A percentile compares a stretch with the other conserved stretches of the same genome.
phyloP scores from a whole-genome alignment of 495 filamentous ascomycete species.

The Barbatosphaeria neglecta region DNA sequence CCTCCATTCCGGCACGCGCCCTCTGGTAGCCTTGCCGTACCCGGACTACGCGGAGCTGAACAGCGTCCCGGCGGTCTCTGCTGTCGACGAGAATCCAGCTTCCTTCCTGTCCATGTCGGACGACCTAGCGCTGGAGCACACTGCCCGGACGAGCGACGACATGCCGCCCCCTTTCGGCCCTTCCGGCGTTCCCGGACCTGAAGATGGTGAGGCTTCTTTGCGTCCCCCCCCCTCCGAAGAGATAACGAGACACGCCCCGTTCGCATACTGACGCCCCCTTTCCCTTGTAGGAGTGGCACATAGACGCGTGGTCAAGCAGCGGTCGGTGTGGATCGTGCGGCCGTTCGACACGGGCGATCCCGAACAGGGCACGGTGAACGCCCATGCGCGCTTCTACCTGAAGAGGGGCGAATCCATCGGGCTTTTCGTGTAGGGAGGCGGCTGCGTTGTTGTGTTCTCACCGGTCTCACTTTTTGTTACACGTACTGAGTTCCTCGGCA shows the following conservation, averaged over 20 bases:
- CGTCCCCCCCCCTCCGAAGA: background rate
- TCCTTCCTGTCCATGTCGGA: slow-evolving; percentile 19
- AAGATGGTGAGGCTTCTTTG: background rate
- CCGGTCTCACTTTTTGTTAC: no score
- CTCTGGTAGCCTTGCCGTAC: slow-evolving; percentile 4
- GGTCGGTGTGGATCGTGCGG: slow-evolving; percentile 18
- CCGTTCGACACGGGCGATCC: slow-evolving; percentile 10
- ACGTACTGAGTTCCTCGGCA: no score
- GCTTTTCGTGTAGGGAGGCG: background rate
- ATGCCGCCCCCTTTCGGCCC: background rate
- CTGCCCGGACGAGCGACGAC: background rate
- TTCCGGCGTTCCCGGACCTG: background rate
- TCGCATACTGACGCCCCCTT: no score
- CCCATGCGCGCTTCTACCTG: slow-evolving; percentile 11
- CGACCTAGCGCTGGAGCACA: slow-evolving; percentile 3
- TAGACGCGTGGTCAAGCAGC: slow-evolving; percentile 1
- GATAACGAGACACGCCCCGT: background rate
- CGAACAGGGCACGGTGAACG: slow-evolving; percentile 8
- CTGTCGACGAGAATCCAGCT: slow-evolving; percentile 10
- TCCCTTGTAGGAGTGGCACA: background rate
- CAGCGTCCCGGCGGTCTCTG: background rate
- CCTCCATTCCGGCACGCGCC: no score
- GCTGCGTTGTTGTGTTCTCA: no score
- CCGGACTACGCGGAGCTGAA: slow-evolving; percentile 3
- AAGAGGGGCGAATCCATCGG: slow-evolving; percentile 1